Percentiles rank a stretch among this genome's conserved stretches.
phyloP scores from a whole-genome alignment of 768 basidiomycete genomes.

The Rhizopogon roseolus region DNA sequence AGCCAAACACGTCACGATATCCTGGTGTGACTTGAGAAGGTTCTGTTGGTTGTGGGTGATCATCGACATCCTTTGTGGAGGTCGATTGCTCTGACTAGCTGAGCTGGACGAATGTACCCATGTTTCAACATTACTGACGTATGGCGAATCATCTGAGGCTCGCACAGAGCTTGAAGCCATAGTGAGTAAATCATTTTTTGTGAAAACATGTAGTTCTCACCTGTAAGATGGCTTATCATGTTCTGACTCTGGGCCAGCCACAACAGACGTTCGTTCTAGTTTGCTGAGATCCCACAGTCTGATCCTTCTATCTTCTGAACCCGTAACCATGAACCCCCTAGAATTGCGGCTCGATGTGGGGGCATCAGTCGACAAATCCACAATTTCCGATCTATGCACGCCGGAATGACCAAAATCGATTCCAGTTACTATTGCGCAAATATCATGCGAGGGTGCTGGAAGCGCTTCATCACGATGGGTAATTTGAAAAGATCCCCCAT shows the following conservation, averaged over 20 bases:
- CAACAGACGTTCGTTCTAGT: constrained; percentile 66
- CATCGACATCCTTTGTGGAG: constrained; percentile 71
- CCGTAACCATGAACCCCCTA: constrained; percentile 78
- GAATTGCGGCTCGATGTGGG: constrained; percentile 33
- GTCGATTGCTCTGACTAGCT: constrained; percentile 53
- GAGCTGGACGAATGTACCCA: constrained; percentile 45
- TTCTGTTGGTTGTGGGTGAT: constrained; percentile 83
- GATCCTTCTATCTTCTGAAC: constrained; percentile 86
- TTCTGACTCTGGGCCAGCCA: constrained; percentile 78
- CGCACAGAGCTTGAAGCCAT: constrained; percentile 23
- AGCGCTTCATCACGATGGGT: constrained; percentile 29
- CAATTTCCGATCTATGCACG: constrained; percentile 47
- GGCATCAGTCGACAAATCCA: constrained; percentile 36
- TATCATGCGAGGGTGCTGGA: constrained; percentile 54
- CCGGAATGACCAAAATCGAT: constrained; percentile 69
- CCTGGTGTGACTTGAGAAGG: constrained; percentile 82
- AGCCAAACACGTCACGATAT: constrained; percentile 80
- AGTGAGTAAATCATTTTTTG: not conserved
- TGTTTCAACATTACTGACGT: constrained; percentile 55
- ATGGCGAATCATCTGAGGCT: constrained; percentile 35
- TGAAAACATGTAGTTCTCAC: constrained; percentile 31
- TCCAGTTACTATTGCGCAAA: constrained; percentile 67
- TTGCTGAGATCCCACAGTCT: constrained; percentile 83
- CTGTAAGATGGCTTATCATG: constrained; percentile 73
- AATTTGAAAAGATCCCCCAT: constrained; percentile 29